Base-by-base conservation (phyloP, 306 rosid species). In the Quercus engelmannii region DNA sequence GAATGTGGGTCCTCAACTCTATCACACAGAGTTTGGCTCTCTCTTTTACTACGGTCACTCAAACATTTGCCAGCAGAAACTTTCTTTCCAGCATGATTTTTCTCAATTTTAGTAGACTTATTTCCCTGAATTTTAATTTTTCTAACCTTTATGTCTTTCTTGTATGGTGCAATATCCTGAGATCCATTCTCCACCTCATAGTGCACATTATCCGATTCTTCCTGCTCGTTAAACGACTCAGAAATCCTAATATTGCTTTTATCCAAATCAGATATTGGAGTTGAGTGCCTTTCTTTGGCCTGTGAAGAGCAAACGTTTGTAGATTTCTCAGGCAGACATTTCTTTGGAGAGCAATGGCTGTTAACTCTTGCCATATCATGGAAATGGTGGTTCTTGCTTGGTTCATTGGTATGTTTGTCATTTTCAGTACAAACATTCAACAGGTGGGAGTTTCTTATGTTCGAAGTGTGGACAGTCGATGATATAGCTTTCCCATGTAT, bases 31-130 rank as follows among this genome's bases (percentile, higher is more conserved):
- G 46, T 74, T 49, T 69, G 86, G 73, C 71, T 83, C 28, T 89
- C 96, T 76, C 86, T 86, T 78, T 86, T 87, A 68, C 85, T 84
- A 62, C 84, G 71, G 82, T 88, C 94, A 78, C 71, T 49, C 19
- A 76, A 79, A 35, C 77, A 65, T 72, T 81, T 84, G 75, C 83
- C 92, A 14, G 81, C 61, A 74, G 55, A 69, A 72, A 77, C 90
- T 80, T 87, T 89, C 83, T 82, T 86, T 73, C 75, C 76, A 67
- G 59, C 68, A 86, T 67, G 75, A 56, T 80, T 79, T 85, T 77
- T 78, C 77, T 79, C 92, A 80, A 62, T 78, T 80, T 84, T 85
- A 65, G 83, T 90, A 67, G 90, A 86, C 76, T 86, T 92, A 71
- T 86, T 33, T 80, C 80, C 86, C 38, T 82, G 92, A 71, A 26